Conservation (phyloP, 139 green algal species). For the Auxenochlorella pyrenoidosa region DNA sequence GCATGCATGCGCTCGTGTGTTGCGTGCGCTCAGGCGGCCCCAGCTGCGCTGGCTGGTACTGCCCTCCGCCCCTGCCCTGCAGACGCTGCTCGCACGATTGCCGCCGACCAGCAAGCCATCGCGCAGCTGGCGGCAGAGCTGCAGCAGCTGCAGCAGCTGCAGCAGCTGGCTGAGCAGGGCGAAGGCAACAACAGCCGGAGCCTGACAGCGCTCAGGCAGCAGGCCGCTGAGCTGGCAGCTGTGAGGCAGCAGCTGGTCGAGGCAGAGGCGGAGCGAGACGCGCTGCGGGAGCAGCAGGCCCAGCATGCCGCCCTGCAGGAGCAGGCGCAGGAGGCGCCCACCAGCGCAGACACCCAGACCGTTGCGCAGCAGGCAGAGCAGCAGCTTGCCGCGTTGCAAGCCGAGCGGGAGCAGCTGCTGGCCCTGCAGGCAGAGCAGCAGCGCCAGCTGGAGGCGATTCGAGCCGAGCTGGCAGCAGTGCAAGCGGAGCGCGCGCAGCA, state of each 20-base stretch:
- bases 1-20: no score
- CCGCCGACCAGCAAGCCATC: conserved; percentile 28
- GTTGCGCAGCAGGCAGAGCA: not conserved
- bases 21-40: no score
- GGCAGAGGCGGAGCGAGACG: not conserved
- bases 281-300: not conserved
- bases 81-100: conserved; percentile 30
- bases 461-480: conserved; percentile 1
- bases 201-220: not conserved
- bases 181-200: not conserved
- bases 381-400: conserved; percentile 22
- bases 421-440: not conserved
- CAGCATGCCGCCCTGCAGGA: not conserved
- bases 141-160: not conserved
- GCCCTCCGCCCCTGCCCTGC: not conserved
- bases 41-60: no score
- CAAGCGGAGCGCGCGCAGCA: not conserved
- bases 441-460: not conserved
- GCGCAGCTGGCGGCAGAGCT: conserved; percentile 30
- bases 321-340: not conserved
- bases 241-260: not conserved
- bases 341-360: not conserved
- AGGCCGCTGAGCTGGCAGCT: not conserved
- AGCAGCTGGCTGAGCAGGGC: not conserved
- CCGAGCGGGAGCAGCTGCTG: conserved; percentile 22